Conservation (phyloP, 441 rosid genomes). For the Populus hybrid region DNA sequence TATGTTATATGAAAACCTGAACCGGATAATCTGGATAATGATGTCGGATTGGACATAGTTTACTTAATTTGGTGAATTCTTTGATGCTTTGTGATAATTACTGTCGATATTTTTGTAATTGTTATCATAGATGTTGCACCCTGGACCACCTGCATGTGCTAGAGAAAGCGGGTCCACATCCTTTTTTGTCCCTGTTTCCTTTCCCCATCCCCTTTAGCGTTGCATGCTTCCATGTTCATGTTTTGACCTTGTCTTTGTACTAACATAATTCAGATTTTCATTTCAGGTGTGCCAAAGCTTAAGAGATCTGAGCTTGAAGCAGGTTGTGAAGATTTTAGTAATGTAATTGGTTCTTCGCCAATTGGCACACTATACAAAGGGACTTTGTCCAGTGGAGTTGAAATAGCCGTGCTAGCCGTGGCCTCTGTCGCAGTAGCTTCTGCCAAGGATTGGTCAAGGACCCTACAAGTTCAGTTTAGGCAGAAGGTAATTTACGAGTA, state of each 20-base stretch:
- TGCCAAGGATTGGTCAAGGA: slow-evolving; percentile 60
- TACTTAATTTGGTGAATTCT: neutral
- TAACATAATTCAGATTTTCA: neutral
- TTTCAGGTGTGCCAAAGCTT: slow-evolving; percentile 81
- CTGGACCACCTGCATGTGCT: neutral
- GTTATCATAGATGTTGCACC: neutral
- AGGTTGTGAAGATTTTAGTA: slow-evolving; percentile 98
- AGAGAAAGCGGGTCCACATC: neutral
- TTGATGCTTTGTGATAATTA: neutral
- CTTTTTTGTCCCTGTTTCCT: neutral
- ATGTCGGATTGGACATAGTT: neutral
- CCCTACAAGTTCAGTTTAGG: slow-evolving; percentile 60
- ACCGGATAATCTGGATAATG: neutral
- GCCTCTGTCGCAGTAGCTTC: slow-evolving; percentile 50
- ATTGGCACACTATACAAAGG: slow-evolving; percentile 80
- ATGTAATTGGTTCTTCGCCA: slow-evolving; percentile 73
- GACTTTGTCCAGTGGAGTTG: slow-evolving; percentile 84
- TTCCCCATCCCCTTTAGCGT: slow-evolving; percentile 37
- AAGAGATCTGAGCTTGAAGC: slow-evolving; percentile 82
- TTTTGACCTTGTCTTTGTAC: slow-evolving; percentile 4
- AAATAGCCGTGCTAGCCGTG: slow-evolving; percentile 56
- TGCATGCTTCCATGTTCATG: neutral
- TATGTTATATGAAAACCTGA: slow-evolving; percentile 1
- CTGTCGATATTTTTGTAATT: neutral
- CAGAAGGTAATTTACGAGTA: slow-evolving; percentile 53